These are phyloP conservation scores for Dictyophora rubrovolvata DNA, from an alignment of 768 basidiomycete genomes.

Conservation along the genomic window DNA sequence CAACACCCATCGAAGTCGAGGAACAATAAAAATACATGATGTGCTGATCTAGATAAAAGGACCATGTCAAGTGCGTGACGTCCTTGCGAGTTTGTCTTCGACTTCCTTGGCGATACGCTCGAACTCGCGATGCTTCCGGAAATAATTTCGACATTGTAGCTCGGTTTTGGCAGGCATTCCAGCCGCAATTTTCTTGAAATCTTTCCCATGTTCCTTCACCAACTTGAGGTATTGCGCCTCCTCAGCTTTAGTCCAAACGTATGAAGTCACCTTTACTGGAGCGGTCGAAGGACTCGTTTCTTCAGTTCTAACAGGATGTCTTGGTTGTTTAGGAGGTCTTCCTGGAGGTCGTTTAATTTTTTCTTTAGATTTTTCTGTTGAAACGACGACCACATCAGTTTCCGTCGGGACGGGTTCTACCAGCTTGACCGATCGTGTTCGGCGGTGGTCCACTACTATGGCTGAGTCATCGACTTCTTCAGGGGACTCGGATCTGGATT, in stretches of 20 bases:
- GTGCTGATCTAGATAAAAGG: constrained; percentile 8
- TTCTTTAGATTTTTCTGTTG: background rate
- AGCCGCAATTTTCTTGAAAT: constrained; percentile 61
- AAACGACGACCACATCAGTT: background rate
- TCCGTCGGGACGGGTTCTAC: background rate
- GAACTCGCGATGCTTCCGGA: constrained; percentile 17
- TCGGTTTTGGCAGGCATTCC: constrained; percentile 40
- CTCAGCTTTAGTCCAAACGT: constrained; percentile 8
- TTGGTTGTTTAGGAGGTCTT: constrained; percentile 3
- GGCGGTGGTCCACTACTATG: constrained; percentile 7
- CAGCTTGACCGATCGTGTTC: constrained; percentile 11
- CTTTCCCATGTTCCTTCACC: constrained; percentile 50
- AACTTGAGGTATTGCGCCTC: constrained; percentile 27
- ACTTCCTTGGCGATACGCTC: constrained; percentile 10
- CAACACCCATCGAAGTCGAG: background rate
- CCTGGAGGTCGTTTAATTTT: constrained; percentile 7
- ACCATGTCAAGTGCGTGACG: constrained; percentile 34
- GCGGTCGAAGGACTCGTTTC: background rate
- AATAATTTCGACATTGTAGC: constrained; percentile 25
- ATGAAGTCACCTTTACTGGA: constrained; percentile 1
- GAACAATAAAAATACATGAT: background rate
- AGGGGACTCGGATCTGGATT: background rate
- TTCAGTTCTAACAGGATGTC: background rate
- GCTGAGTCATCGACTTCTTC: background rate
- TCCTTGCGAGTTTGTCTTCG: background rate